A percentile compares a stretch with the other conserved stretches of the same genome.
Conservation (phyloP, 2,329 filamentous ascomycete genomes). For the Pyrenophora graminea region DNA sequence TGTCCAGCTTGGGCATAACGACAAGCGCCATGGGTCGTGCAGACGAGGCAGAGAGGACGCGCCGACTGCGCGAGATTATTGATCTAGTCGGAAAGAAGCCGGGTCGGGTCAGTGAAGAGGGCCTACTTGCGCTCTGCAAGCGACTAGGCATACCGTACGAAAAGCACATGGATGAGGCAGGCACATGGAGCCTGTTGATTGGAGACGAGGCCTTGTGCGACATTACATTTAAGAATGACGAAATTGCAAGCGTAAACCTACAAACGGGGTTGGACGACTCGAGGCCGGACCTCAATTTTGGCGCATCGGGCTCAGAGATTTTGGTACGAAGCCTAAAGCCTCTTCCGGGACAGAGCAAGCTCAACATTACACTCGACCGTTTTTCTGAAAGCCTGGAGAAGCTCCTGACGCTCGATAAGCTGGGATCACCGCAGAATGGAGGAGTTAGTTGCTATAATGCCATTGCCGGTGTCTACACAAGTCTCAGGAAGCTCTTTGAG, state of each 20-base stretch:
- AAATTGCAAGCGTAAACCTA: slow-evolving; percentile 63
- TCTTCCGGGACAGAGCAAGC: slow-evolving; percentile 61
- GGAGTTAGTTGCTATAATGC: slow-evolving; percentile 76
- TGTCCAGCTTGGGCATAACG: slow-evolving; percentile 46
- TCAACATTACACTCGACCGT: slow-evolving; percentile 71
- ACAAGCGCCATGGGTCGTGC: slow-evolving; percentile 47
- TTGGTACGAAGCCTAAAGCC: slow-evolving; percentile 68
- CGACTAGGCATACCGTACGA: slow-evolving; percentile 64
- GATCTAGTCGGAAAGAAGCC: slow-evolving; percentile 69
- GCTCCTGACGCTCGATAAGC: slow-evolving; percentile 70
- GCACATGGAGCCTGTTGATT: slow-evolving; percentile 40
- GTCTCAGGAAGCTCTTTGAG: slow-evolving; percentile 69
- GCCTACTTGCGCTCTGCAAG: slow-evolving; percentile 71
- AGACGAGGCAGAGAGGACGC: slow-evolving; percentile 58
- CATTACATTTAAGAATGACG: slow-evolving; percentile 35
- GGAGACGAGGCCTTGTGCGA: slow-evolving; percentile 42
- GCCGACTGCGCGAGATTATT: slow-evolving; percentile 64
- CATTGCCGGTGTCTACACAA: slow-evolving; percentile 72
- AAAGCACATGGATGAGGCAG: slow-evolving; percentile 32
- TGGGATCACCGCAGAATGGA: slow-evolving; percentile 65
- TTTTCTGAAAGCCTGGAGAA: slow-evolving; percentile 75
- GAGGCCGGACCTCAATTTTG: slow-evolving; percentile 56
- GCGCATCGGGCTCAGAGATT: slow-evolving; percentile 63
- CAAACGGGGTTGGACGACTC: slow-evolving; percentile 64
- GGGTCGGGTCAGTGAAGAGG: slow-evolving; percentile 73